Percentiles rank a stretch among this genome's conserved stretches.
Conservation (phyloP, 208 protist genomes). For the Herpetomonas samuelpessoai region DNA sequence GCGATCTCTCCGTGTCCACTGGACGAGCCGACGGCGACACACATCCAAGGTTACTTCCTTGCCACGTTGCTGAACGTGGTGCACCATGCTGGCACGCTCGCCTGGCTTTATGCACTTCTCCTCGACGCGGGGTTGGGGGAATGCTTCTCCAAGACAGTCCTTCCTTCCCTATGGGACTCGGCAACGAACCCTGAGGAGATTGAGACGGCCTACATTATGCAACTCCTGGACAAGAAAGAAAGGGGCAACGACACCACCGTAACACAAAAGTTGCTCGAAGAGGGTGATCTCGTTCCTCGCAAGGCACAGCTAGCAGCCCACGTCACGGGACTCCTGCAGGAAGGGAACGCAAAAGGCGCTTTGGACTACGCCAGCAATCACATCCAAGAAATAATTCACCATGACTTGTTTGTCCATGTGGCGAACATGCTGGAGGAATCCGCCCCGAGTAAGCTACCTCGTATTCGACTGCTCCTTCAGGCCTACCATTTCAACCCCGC, state of each 20-base stretch:
- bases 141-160: slow-evolving; percentile 25
- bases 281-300: neutral
- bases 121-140: slow-evolving; percentile 15
- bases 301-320: slow-evolving; percentile 1
- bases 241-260: neutral
- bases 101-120: slow-evolving; percentile 55
- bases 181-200: neutral
- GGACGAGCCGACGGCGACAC: slow-evolving; percentile 25
- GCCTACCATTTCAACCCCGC: slow-evolving; percentile 12
- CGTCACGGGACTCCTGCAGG: slow-evolving; percentile 8
- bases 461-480: slow-evolving; percentile 19
- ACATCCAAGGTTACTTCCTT: slow-evolving; percentile 56
- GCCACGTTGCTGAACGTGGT: slow-evolving; percentile 33
- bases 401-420: slow-evolving; percentile 26
- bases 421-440: slow-evolving; percentile 25
- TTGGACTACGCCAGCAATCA: slow-evolving; percentile 27
- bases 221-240: neutral
- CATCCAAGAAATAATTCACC: slow-evolving; percentile 15
- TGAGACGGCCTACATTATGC: neutral
- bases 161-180: slow-evolving; percentile 33
- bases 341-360: slow-evolving; percentile 14
- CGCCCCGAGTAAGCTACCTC: slow-evolving; percentile 23
- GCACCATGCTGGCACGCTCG: slow-evolving; percentile 33
- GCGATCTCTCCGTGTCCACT: slow-evolving; percentile 7
- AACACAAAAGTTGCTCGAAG: neutral